Percentiles rank a stretch among this genome's conserved stretches.
Conservation (phyloP, 139 green algal species). For the Monoraphidium neglectum region DNA sequence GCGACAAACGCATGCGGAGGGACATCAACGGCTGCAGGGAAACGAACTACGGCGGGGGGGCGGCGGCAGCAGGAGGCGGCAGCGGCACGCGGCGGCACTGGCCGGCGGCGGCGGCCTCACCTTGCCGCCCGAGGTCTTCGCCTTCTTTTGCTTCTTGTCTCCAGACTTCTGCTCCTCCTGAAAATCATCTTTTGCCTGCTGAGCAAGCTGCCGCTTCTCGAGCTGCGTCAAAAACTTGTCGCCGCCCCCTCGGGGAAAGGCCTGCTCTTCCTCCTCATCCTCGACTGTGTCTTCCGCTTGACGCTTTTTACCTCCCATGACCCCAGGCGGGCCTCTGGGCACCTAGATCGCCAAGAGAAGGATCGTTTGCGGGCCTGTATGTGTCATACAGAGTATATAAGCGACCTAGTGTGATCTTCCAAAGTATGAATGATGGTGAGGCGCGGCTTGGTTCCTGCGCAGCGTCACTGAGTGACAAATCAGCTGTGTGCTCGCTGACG, state of each 20-base stretch:
- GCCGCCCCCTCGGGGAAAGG: conserved; percentile 72
- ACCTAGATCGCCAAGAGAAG: too few species aligned
- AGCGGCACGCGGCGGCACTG: not conserved
- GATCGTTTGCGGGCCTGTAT: too few species aligned
- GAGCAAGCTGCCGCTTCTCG: conserved; percentile 55
- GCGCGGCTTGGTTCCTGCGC: too few species aligned
- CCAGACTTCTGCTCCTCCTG: conserved; percentile 52
- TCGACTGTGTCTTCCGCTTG: not conserved
- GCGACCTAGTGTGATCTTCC: too few species aligned
- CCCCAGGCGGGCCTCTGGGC: not conserved
- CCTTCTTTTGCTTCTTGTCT: conserved; percentile 27
- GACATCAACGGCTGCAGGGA: not conserved
- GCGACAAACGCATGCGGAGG: too few species aligned
- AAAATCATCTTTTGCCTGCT: conserved; percentile 61
- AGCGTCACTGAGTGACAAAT: too few species aligned
- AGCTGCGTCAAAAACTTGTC: conserved; percentile 54
- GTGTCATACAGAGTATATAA: too few species aligned
- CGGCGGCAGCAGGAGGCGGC: not conserved
- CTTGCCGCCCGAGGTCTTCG: conserved; percentile 1
- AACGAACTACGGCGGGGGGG: not conserved
- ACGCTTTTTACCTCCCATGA: conserved; percentile 26
- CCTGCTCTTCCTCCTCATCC: conserved; percentile 52
- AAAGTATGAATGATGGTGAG: too few species aligned
- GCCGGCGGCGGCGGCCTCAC: not conserved
- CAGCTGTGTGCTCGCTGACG: too few species aligned